These are phyloP conservation scores for Ophiostoma angusticollis DNA, from an alignment of 2,329 filamentous ascomycete species.

Conservation along the genomic window DNA sequence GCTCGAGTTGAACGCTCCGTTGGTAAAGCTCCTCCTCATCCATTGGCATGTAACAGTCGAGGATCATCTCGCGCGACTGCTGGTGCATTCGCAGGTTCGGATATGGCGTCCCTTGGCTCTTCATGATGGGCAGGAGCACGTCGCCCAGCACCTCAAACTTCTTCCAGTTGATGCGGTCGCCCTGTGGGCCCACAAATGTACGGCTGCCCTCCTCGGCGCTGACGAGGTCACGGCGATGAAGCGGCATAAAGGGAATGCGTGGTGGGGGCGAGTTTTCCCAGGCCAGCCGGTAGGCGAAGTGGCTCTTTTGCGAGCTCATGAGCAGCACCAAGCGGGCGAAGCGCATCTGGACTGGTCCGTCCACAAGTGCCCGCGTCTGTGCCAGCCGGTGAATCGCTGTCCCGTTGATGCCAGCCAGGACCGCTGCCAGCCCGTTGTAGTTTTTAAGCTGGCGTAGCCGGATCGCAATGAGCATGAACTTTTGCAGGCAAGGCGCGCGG, in stretches of 20 bases:
- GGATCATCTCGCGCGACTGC: slow-evolving; percentile 57
- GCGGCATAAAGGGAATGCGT: slow-evolving; percentile 83
- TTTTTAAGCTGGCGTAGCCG: slow-evolving; percentile 88
- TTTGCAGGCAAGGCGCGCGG: slow-evolving; percentile 78
- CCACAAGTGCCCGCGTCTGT: slow-evolving; percentile 66
- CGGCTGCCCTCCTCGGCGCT: slow-evolving; percentile 85
- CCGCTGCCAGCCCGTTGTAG: slow-evolving; percentile 90
- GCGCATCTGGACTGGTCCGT: slow-evolving; percentile 59
- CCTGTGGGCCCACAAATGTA: slow-evolving; percentile 66
- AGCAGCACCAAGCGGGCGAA: slow-evolving; percentile 81
- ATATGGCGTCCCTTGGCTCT: slow-evolving; percentile 78
- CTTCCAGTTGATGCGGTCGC: slow-evolving; percentile 83
- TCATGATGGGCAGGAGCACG: slow-evolving; percentile 79
- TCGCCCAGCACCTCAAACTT: slow-evolving; percentile 97
- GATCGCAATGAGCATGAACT: slow-evolving; percentile 82
- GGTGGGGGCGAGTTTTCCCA: slow-evolving; percentile 92
- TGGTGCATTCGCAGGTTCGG: slow-evolving; percentile 58
- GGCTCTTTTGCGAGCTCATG: slow-evolving; percentile 85
- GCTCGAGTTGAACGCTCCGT: slow-evolving; percentile 47
- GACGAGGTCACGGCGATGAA: slow-evolving; percentile 80
- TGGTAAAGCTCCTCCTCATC: slow-evolving; percentile 74
- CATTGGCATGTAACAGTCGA: slow-evolving; percentile 68
- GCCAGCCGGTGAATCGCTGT: slow-evolving; percentile 72
- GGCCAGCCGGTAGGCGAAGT: slow-evolving; percentile 89
- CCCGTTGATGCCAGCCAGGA: slow-evolving; percentile 84